Conservation (phyloP, 805 yeast species). For the Candida ulmi region DNA sequence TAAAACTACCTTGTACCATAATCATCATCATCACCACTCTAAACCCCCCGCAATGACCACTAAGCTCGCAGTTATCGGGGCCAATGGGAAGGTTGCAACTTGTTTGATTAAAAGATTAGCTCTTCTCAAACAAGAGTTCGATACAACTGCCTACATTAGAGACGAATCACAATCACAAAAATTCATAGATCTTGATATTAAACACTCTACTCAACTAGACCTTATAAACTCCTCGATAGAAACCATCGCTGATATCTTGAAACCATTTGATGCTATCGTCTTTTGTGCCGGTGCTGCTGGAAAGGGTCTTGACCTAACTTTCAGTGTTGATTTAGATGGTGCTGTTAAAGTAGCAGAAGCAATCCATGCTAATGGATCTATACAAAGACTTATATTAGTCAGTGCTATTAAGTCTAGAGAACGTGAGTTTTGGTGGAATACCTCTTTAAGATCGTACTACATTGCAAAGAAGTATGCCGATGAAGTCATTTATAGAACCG, state of each 20-base stretch:
- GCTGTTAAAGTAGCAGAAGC: conserved; percentile 55
- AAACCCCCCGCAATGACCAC: conserved; percentile 11
- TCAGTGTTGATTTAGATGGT: conserved; percentile 57
- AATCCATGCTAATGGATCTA: conserved; percentile 32
- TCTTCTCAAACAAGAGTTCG: conserved; percentile 25
- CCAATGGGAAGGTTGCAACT: conserved; percentile 58
- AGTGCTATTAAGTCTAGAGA: conserved; percentile 54
- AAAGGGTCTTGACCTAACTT: conserved; percentile 36
- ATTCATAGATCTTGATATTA: conserved; percentile 32
- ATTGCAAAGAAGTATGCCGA: conserved; percentile 63
- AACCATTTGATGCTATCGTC: conserved; percentile 50
- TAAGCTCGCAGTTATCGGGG: conserved; percentile 48
- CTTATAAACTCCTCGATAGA: conserved; percentile 31
- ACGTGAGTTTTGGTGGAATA: conserved; percentile 37
- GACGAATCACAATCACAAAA: conserved; percentile 36
- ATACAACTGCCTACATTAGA: conserved; percentile 41
- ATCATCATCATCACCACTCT: no score
- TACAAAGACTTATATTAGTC: conserved; percentile 43
- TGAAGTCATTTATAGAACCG: conserved; percentile 35
- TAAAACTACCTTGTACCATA: no score
- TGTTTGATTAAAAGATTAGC: conserved; percentile 32
- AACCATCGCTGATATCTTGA: conserved; percentile 31
- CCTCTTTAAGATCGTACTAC: conserved; percentile 41
- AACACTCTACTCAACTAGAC: conserved; percentile 32
- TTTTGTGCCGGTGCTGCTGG: conserved; percentile 64